phyloP scores from a whole-genome alignment of 768 basidiomycete species.

The Rhodotorula sphaerocarpa region DNA sequence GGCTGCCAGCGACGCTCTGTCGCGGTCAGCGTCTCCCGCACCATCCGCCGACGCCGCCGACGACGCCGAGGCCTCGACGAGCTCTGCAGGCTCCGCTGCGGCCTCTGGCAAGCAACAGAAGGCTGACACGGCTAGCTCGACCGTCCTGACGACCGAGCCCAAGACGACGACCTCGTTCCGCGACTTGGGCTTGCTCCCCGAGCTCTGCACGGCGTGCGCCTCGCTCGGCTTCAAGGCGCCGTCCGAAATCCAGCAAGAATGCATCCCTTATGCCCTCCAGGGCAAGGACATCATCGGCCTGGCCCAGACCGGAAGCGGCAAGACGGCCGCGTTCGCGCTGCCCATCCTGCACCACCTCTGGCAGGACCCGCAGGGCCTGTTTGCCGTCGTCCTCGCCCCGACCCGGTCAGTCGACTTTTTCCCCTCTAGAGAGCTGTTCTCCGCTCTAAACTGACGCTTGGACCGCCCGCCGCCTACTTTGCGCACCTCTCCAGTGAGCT shows the following conservation, averaged over 20 bases:
- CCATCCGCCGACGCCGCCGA: too few species aligned
- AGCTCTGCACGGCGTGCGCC: conserved; percentile 74
- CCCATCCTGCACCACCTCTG: conserved; percentile 94
- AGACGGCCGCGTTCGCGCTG: conserved; percentile 93
- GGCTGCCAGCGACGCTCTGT: too few species aligned
- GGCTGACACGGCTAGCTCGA: too few species aligned
- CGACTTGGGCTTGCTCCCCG: conserved; percentile 77
- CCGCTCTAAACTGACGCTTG: too few species aligned
- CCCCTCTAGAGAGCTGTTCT: conserved; percentile 53
- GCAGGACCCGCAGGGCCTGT: conserved; percentile 88
- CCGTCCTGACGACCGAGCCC: conserved; percentile 15
- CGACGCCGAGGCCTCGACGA: too few species aligned
- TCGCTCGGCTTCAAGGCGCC: conserved; percentile 74
- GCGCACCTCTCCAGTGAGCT: conserved; percentile 55
- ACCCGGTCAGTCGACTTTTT: conserved; percentile 54
- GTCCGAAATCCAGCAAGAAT: conserved; percentile 79
- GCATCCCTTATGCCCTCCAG: conserved; percentile 75
- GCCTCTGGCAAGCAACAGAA: too few species aligned
- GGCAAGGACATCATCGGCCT: conserved; percentile 96
- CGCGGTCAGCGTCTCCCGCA: too few species aligned
- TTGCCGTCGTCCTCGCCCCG: conserved; percentile 86
- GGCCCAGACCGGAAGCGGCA: conserved; percentile 95
- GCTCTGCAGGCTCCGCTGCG: too few species aligned
- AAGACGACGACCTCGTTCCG: conserved; percentile 54
- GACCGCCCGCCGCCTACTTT: too few species aligned